Conservation (phyloP, 345 rosid genomes). For the Salix arbutifolia region DNA sequence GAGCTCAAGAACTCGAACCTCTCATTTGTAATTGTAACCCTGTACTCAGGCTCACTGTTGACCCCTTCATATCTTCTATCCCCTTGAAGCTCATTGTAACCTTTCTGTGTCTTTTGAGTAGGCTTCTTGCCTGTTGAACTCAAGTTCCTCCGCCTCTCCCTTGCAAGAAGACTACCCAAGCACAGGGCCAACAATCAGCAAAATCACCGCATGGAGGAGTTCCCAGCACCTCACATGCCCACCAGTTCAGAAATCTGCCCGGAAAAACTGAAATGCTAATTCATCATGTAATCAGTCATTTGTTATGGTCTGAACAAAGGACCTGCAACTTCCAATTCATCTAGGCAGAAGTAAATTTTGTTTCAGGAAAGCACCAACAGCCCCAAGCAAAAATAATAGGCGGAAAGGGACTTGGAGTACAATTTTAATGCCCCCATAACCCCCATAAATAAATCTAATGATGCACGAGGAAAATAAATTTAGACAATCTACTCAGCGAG, state of each 20-base stretch:
- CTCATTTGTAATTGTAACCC: no score
- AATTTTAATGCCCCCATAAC: neutral
- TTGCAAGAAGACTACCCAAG: neutral
- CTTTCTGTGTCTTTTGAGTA: neutral
- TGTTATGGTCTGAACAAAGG: neutral
- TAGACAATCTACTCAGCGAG: neutral
- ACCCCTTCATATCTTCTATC: no score
- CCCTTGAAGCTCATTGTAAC: no score
- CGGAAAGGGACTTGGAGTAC: neutral
- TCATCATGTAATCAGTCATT: neutral
- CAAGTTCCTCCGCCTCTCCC: neutral
- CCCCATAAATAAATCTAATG: neutral
- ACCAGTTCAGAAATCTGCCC: neutral
- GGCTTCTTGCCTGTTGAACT: neutral
- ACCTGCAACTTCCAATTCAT: neutral
- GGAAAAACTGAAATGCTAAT: neutral
- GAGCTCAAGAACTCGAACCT: no score
- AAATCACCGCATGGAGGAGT: neutral
- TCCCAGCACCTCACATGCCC: neutral
- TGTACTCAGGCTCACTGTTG: no score
- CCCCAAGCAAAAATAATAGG: neutral
- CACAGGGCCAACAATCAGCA: neutral
- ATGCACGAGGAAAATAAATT: neutral
- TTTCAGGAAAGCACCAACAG: neutral
- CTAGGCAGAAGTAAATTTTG: neutral